A percentile compares a stretch with the other conserved stretches of the same genome.
Evolutionary conservation across 1,284 basidiomycete genomes (phyloP).

Genomic region (Rhodotorula sp.): DNA sequence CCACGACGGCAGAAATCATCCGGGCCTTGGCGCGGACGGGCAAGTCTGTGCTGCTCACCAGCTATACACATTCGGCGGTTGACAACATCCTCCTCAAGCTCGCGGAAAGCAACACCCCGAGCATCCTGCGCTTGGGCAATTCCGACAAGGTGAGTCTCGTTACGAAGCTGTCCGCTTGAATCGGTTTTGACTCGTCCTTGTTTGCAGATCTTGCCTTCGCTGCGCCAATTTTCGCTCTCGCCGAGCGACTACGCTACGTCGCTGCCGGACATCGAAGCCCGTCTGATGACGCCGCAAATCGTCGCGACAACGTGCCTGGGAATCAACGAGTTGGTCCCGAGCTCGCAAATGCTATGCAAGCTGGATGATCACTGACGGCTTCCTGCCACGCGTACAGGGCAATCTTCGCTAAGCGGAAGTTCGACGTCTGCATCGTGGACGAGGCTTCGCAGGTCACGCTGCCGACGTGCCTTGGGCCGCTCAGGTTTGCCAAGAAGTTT

Average conservation of each 20-base stretch:
- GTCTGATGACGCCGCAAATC: conserved; percentile 80
- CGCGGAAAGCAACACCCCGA: conserved; percentile 49
- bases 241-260: conserved; percentile 59
- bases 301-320: conserved; percentile 94
- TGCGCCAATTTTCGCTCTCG: conserved; percentile 67
- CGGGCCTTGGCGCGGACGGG: conserved; percentile 71
- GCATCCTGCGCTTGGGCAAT: conserved; percentile 82
- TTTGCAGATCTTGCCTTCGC: conserved; percentile 56
- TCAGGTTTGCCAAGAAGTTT: conserved; percentile 85
- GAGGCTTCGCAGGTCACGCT: conserved; percentile 97
- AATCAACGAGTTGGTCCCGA: conserved; percentile 75
- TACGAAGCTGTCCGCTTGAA: neutral
- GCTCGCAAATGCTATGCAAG: neutral
- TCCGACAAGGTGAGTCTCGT: conserved; percentile 70
- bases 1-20: conserved; percentile 86
- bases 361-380: neutral
- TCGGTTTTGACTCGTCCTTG: neutral
- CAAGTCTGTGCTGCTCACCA: conserved; percentile 82
- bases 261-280: conserved; percentile 72
- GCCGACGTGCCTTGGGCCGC: conserved; percentile 88
- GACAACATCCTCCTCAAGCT: conserved; percentile 88
- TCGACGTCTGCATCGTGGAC: conserved; percentile 97
- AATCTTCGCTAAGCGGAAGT: conserved; percentile 75
- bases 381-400: conserved; percentile 56
- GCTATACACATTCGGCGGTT: conserved; percentile 96